Evolutionary conservation across 495 filamentous ascomycete genomes (phyloP).

Genomic region (Podospora pseudopauciseta): DNA sequence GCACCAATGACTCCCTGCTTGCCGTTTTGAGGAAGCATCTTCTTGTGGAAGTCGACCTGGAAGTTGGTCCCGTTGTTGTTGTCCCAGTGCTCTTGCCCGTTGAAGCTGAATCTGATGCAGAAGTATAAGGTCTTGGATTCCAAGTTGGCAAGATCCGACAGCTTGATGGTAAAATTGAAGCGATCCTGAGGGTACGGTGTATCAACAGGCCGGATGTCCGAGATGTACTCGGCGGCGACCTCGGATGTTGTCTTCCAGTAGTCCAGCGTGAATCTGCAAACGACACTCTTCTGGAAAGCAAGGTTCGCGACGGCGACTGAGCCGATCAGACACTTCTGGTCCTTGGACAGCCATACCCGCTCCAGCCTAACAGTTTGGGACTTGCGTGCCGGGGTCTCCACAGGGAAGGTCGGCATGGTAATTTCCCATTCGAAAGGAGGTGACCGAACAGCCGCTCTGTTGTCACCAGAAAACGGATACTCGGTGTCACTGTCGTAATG

Average conservation of each 20-base stretch:
- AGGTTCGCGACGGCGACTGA: slow-evolving; percentile 82
- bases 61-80: slow-evolving; percentile 85
- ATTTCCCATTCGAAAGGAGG: slow-evolving; percentile 84
- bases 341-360: slow-evolving; percentile 75
- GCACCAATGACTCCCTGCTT: slow-evolving; percentile 49
- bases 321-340: slow-evolving; percentile 81
- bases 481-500: slow-evolving; percentile 76
- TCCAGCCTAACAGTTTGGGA: slow-evolving; percentile 71
- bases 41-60: slow-evolving; percentile 87
- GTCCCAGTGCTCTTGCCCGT: slow-evolving; percentile 90
- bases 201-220: slow-evolving; percentile 68
- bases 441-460: slow-evolving; percentile 38
- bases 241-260: slow-evolving; percentile 98
- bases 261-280: slow-evolving; percentile 90
- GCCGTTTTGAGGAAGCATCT: slow-evolving; percentile 55
- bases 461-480: slow-evolving; percentile 73
- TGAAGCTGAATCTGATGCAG: slow-evolving; percentile 84
- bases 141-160: slow-evolving; percentile 84
- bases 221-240: slow-evolving; percentile 79
- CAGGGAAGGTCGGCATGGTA: slow-evolving; percentile 75
- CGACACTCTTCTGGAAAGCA: slow-evolving; percentile 82
- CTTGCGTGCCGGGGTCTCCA: slow-evolving; percentile 59
- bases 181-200: slow-evolving; percentile 69
- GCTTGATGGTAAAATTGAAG: slow-evolving; percentile 90
- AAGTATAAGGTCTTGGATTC: slow-evolving; percentile 87